Base-by-base conservation (phyloP, 192 early-diverging fungal species). In the Coemansia sp. region DNA sequence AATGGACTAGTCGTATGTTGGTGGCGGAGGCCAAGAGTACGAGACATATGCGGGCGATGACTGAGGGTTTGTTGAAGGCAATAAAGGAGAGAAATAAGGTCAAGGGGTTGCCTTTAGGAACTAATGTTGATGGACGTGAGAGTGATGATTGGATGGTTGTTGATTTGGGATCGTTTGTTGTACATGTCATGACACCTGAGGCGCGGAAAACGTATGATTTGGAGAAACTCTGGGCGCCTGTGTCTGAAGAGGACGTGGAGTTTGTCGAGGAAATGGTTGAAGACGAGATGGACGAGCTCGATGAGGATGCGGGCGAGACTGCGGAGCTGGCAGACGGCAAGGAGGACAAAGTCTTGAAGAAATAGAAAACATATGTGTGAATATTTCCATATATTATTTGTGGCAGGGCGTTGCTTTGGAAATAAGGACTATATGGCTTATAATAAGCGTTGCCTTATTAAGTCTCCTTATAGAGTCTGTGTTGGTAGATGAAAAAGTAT, bases 111-210 rank as follows among this genome's bases (percentile, higher is more conserved):
- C 23, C 50, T 3, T 6, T 18, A 0, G 41, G 28, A 14, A 63
- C 54, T 20, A 57, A 57, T 14, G 72, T 74, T 5, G 72, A 74
- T 51, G 72, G 72, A 18, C 25, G 65, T 33, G 72, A 74, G 25
- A 74, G 72, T 50, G 64, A 74, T 17, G 72, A 74, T 43, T 74
- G 72, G 72, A 46, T 74, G n/a, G 65, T 67, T 5, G 57, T 74
- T 32, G 72, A 74, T 33, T 32, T 74, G 46, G 72, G 72, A n/a
- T 25, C 27, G 18, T 67, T 67, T 60, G 43, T 74, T 7, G 47
- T 74, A 4, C 72, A 74, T 33, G 46, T 74, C 7, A 74, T 74
- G 72, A 74, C 65, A 1, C 51, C 72, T 2, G 72, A 74, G 32
- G 72, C 72, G 0, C 37, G 47, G 35, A 48, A 51, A 18, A 57